Evolutionary conservation across 257 asterid species (phyloP).

Genomic region (Leptodermis oblonga): DNA sequence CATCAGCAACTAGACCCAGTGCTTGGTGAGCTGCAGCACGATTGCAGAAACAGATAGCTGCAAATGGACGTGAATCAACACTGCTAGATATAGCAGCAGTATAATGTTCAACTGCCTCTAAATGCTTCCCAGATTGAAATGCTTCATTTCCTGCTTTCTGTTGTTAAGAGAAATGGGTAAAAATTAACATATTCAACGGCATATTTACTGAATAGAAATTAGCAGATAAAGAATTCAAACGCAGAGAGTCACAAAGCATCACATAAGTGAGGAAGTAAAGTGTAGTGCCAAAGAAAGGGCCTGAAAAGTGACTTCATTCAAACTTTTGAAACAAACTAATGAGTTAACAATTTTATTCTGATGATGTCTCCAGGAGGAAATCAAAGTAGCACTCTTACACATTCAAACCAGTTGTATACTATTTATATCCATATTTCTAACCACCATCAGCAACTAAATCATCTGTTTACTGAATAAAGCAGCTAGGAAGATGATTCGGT

Average conservation of each 20-base stretch:
- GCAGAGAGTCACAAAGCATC: background rate
- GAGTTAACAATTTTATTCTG: background rate
- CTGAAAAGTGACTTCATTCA: background rate
- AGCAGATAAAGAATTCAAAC: background rate
- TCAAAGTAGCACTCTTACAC: background rate
- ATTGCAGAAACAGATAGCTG: conserved; percentile 93
- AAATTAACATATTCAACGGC: conserved; percentile 5
- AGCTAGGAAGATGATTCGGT: background rate
- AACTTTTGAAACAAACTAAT: background rate
- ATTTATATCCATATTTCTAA: background rate
- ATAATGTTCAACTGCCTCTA: conserved; percentile 86
- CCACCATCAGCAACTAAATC: background rate
- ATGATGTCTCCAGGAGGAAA: background rate
- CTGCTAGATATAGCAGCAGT: conserved; percentile 74
- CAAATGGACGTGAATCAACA: conserved; percentile 73
- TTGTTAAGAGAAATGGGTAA: conserved; percentile 14
- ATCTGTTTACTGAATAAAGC: background rate
- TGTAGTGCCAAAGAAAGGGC: background rate
- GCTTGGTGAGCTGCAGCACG: conserved; percentile 98
- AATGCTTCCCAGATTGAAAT: conserved; percentile 59
- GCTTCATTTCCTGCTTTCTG: conserved; percentile 96
- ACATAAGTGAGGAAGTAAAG: background rate
- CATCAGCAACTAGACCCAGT: conserved; percentile 69
- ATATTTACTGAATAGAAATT: background rate
- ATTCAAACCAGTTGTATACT: background rate